These are phyloP conservation scores for Monascus purpureus DNA, from an alignment of 495 filamentous ascomycete genomes.

Conservation along the genomic window DNA sequence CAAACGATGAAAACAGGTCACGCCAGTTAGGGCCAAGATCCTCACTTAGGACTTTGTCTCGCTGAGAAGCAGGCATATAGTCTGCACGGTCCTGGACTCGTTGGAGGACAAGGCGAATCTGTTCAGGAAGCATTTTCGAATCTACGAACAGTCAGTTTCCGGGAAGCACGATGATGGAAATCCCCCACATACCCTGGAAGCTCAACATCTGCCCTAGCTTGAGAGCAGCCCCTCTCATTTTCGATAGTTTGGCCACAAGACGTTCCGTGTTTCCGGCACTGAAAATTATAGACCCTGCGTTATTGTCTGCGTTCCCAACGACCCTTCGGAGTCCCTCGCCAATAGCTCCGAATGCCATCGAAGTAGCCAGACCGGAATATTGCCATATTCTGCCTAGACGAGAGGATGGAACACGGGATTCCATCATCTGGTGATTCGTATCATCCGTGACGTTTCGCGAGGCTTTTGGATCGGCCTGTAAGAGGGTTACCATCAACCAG, in stretches of 20 bases:
- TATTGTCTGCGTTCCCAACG: constrained; percentile 37
- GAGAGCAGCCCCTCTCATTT: constrained; percentile 96
- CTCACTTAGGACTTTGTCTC: constrained; percentile 60
- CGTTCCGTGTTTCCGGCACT: constrained; percentile 82
- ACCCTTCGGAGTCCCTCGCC: constrained; percentile 68
- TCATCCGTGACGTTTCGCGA: constrained; percentile 7
- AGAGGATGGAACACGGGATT: constrained; percentile 83
- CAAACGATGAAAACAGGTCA: constrained; percentile 66
- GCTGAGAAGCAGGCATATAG: constrained; percentile 92
- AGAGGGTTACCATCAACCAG: not conserved
- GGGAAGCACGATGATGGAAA: not conserved
- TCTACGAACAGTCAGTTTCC: constrained; percentile 33
- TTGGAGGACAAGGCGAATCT: constrained; percentile 76
- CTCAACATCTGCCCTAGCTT: constrained; percentile 97
- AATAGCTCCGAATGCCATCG: constrained; percentile 91
- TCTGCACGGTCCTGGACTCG: constrained; percentile 94
- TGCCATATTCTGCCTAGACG: constrained; percentile 83
- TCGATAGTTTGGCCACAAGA: constrained; percentile 79
- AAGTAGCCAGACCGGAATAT: constrained; percentile 81
- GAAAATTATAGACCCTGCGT: constrained; percentile 67
- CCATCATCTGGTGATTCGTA: constrained; percentile 55
- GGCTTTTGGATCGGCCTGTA: constrained; percentile 5
- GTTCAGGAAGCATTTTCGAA: constrained; percentile 81
- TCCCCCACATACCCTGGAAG: constrained; percentile 52
- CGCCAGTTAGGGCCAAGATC: constrained; percentile 83